phyloP scores from a whole-genome alignment of 805 yeast species.

The Spathaspora passalidarum region DNA sequence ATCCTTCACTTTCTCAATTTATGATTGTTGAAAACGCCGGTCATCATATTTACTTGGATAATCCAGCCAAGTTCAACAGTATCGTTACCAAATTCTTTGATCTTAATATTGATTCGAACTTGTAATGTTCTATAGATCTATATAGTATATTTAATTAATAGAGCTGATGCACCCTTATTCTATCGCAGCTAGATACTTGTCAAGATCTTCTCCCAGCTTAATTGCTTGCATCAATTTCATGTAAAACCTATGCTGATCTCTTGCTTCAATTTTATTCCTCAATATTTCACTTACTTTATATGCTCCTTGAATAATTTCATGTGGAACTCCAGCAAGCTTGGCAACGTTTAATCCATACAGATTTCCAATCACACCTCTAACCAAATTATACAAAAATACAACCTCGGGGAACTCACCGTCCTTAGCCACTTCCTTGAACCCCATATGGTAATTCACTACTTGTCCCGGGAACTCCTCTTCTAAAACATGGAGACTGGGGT shows the following conservation, averaged over 20 bases:
- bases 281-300: conserved; percentile 30
- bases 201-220: background rate
- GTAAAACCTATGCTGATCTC: conserved; percentile 36
- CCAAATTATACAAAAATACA: conserved; percentile 36
- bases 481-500: conserved; percentile 59
- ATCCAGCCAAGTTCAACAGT: conserved; percentile 30
- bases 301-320: conserved; percentile 45
- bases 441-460: conserved; percentile 71
- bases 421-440: conserved; percentile 43
- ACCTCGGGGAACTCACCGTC: conserved; percentile 32
- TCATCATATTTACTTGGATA: conserved; percentile 42
- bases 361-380: conserved; percentile 41
- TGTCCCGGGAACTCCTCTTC: conserved; percentile 34
- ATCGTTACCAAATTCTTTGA: conserved; percentile 21
- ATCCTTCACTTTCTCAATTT: conserved; percentile 17
- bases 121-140: no score
- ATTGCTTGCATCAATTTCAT: conserved; percentile 28
- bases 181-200: background rate
- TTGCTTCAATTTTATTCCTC: conserved; percentile 24
- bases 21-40: conserved; percentile 33
- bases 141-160: background rate
- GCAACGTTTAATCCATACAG: conserved; percentile 90
- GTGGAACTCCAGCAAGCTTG: conserved; percentile 61
- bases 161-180: background rate
- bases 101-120: no score